Base-by-base conservation (phyloP, 148 eudicot genomes). In the Nepenthes mirabilis region DNA sequence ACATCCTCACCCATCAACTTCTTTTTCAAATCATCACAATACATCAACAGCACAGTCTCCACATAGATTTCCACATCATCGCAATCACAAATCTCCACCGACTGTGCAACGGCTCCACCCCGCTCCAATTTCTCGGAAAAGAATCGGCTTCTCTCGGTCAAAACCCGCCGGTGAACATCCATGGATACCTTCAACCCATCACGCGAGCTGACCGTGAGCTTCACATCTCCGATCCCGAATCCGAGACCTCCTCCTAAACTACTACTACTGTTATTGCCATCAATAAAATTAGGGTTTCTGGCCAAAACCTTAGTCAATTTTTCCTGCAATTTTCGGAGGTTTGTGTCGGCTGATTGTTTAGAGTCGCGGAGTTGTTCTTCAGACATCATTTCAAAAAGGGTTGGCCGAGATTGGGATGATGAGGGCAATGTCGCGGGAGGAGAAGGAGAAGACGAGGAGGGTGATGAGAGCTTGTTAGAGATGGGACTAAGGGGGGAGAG, bases 41-140 rank as follows among this genome's bases (percentile, higher is more conserved):
- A 91, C 96, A 91, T 88, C 61, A 91, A 70, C 50, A 85, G 78
- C 60, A 91, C 65, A 14, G 86, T 71, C 71, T 91, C 90, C 58
- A 91, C 88, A 71, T 91, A 88, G 52, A 78, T 74, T 64, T 77
- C 88, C 62, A 91, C 98, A 62, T 91, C 98, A 74, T 91, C 98
- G 67, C 98, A 88, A 35, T 91, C 98, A 64, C 91, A 83, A 43
- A 91, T 91, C 72, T 91, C 96, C 52, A 91, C 91, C 10, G 86
- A 77, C 69, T 81, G 89, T 63, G 72, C 53, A 43, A 77, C 64
- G 36, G 72, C 69, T 14, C 75, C 76, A 45, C 75, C 70, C 12
- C 68, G 49, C 56, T 52, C 61, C 63, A 91, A 65, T 67, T 88
- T 91, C 68, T 82, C 81, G 5, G 82, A 80, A 43, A 91, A 91